These are phyloP conservation scores for Colletotrichum horii DNA, from an alignment of 2,329 filamentous ascomycete species.

Conservation along the genomic window DNA sequence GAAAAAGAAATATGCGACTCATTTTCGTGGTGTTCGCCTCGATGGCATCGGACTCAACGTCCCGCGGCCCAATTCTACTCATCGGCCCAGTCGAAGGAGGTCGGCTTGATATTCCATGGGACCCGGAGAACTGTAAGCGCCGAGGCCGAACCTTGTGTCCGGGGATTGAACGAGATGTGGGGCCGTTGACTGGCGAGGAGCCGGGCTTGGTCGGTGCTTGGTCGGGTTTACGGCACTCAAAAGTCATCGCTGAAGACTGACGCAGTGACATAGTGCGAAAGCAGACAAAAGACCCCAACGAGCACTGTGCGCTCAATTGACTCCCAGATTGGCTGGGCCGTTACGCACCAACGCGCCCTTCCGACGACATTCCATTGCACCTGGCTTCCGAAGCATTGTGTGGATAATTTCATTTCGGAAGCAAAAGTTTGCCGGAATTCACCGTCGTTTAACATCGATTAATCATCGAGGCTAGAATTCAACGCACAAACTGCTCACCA, in stretches of 20 bases:
- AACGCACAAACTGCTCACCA: not conserved
- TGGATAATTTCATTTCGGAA: not conserved
- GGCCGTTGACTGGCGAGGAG: not conserved
- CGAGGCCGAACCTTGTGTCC: not conserved
- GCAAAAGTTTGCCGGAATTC: not conserved
- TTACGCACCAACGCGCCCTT: not conserved
- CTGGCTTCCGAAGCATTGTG: not conserved
- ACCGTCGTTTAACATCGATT: not conserved
- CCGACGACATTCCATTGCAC: not conserved
- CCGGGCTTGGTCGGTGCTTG: not conserved
- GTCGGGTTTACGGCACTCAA: not conserved
- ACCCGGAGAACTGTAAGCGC: not conserved
- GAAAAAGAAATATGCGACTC: no score
- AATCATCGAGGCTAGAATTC: not conserved
- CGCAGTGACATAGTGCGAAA: not conserved
- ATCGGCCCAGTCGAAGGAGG: no score
- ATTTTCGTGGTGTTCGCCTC: no score
- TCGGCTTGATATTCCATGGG: not conserved
- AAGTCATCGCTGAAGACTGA: not conserved
- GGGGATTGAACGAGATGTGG: not conserved
- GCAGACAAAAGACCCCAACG: not conserved
- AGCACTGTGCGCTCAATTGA: rapidly evolving
- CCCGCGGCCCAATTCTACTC: no score
- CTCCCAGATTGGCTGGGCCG: not conserved
- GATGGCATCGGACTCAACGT: no score